A percentile compares a stretch with the other conserved stretches of the same genome.
Conservation (phyloP, 2,329 filamentous ascomycete genomes). For the Exophiala alcalophila region DNA sequence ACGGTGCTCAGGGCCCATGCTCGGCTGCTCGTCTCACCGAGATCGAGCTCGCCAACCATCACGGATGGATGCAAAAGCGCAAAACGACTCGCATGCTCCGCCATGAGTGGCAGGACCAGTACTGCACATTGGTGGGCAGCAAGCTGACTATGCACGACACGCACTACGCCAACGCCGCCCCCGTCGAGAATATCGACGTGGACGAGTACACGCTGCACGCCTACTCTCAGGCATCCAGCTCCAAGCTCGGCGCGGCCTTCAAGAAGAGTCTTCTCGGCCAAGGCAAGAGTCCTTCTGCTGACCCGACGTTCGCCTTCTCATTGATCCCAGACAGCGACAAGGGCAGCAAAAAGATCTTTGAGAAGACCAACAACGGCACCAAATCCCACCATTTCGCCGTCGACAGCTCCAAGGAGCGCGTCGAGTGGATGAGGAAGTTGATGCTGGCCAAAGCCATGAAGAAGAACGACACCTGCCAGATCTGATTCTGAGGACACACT, state of each 20-base stretch:
- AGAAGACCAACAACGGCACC: slow-evolving; percentile 56
- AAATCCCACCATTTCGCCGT: slow-evolving; percentile 96
- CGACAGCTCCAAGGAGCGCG: slow-evolving; percentile 78
- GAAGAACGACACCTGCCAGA: slow-evolving; percentile 21
- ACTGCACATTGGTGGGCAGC: slow-evolving; percentile 78
- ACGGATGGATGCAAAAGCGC: slow-evolving; percentile 92
- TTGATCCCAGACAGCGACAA: slow-evolving; percentile 43
- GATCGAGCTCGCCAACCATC: slow-evolving; percentile 52
- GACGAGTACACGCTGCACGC: slow-evolving; percentile 42
- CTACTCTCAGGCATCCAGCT: slow-evolving; percentile 61
- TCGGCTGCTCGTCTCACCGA: slow-evolving; percentile 19
- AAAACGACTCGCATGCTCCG: slow-evolving; percentile 83
- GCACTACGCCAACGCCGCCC: slow-evolving; percentile 31
- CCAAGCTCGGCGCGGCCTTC: slow-evolving; percentile 83
- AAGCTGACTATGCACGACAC: slow-evolving; percentile 49
- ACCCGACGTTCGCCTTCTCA: slow-evolving; percentile 43
- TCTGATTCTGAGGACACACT: slow-evolving; percentile 7
- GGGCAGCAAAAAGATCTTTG: slow-evolving; percentile 40
- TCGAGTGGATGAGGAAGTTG: slow-evolving; percentile 70
- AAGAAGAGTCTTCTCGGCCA: slow-evolving; percentile 55
- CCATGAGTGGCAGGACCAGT: slow-evolving; percentile 90
- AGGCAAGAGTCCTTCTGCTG: slow-evolving; percentile 31
- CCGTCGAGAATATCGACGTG: slow-evolving; percentile 38
- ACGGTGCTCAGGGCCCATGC: slow-evolving; percentile 11
- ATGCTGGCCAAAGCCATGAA: slow-evolving; percentile 45